Evolutionary conservation across 768 basidiomycete species (phyloP), one percentile per base, ranked within the genome.

Genomic region (Suillus discolor): DNA sequence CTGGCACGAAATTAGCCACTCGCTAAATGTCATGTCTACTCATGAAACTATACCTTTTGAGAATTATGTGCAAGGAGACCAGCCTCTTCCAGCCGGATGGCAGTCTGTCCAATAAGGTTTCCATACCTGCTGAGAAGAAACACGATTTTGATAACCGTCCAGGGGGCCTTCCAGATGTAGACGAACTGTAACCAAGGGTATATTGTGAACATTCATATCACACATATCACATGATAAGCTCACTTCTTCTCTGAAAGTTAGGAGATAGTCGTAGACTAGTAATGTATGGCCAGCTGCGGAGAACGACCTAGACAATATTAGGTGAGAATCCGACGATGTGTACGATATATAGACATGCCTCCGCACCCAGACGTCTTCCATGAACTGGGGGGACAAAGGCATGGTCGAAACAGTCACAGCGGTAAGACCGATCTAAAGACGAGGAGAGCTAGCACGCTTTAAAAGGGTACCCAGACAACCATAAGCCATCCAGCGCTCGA

Each of bases 41-140:
- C n/a, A 34, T 39, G 8, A 25, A 25, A 57, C 57, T n/a, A 15
- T 45, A 70, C 68, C 20, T 34, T 3, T 13, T 28, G 18, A 28
- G 60, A 54, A 44, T 57, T 12, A 23, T 70, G n/a, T 4, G 44
- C 44, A 9, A 69, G 23, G n/a, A 39, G 31, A 20, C 65, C 66
- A 49, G 41, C 42, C 49, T 64, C 66, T 42, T 62, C 55, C 23
- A 68, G 38, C 11, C 54, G 44, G 2, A 70, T 53, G 34, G 53
- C 9, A n/a, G 62, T 65, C 23, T 71, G 69, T 16, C 57, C 61
- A 6, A 70, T 20, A 12, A 71, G 62, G 36, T 68, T 71, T 11
- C 59, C 69, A 31, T 71, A 71, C 39, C 71, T 66, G 59, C 64
- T 68, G 23, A 70, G 31, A 11, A 71, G 62, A 55, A 70, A 71